phyloP scores from a whole-genome alignment of 1,139 yeast genomes.

The Kurtzmaniella quercitrusa region DNA sequence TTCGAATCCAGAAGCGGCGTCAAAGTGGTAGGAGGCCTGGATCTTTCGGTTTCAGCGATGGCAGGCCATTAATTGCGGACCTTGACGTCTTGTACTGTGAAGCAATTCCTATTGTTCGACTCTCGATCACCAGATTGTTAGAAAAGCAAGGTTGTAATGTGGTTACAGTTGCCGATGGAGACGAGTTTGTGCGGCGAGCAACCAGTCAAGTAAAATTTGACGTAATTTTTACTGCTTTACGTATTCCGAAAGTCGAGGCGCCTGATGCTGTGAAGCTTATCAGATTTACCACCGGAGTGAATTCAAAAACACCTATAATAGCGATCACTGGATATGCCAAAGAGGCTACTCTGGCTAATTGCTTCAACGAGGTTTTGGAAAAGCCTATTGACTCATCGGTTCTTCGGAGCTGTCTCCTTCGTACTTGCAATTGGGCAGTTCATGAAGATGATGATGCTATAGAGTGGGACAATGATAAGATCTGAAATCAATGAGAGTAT shows the following conservation, averaged over 20 bases:
- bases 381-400: constrained; percentile 56
- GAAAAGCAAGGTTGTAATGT: constrained; percentile 78
- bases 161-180: constrained; percentile 74
- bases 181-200: constrained; percentile 76
- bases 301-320: constrained; percentile 72
- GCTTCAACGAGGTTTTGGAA: constrained; percentile 70
- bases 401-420: constrained; percentile 20
- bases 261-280: constrained; percentile 77
- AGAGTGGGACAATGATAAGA: constrained; percentile 20
- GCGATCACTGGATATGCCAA: constrained; percentile 72
- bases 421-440: constrained; percentile 7
- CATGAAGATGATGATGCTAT: constrained; percentile 26
- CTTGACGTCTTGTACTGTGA: constrained; percentile 80
- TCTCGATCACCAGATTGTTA: constrained; percentile 59
- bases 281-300: constrained; percentile 70
- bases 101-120: constrained; percentile 79
- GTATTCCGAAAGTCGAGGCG: constrained; percentile 62
- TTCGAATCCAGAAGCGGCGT: constrained; percentile 56
- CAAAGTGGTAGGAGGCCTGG: constrained; percentile 42
- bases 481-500: background rate
- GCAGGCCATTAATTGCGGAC: constrained; percentile 16
- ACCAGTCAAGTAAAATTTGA: constrained; percentile 85
- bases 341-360: constrained; percentile 56
- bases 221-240: constrained; percentile 72
- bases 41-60: constrained; percentile 13